Evolutionary conservation across 1,284 basidiomycete genomes (phyloP), one percentile per base, ranked within the genome.

Genomic region (Puccinia sorghi): DNA sequence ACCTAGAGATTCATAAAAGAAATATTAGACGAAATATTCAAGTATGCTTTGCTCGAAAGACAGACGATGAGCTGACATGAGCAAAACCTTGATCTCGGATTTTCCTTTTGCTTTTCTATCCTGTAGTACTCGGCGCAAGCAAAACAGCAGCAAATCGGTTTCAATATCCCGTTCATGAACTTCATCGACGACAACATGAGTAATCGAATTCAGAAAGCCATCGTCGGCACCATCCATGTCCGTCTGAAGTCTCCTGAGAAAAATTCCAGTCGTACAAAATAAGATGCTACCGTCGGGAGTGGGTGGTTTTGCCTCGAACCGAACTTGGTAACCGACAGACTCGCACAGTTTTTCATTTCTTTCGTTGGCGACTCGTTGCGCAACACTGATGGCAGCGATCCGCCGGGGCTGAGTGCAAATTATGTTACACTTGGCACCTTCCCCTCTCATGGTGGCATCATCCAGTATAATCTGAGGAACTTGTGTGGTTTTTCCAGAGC

Each of bases 91-190:
- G 85, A 98, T 86, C 12, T 93, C 92, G 70, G 90, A 89, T 43
- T 89, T 88, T 81, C 90, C 89, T 4, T 88, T 87, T 82, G 89
- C 90, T 72, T 83, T 82, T 81, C 94, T 89, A 81, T 94, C 91
- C 7, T 88, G 89, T 81, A 97, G 85, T 25, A 97, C 85, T 27
- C 92, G 90, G 86, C 96, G 95, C 81, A 98, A 88, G 15, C 96
- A 93, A 79, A 96, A 93, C 11, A 99, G 88, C 64, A 96, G 86
- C 64, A 98, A 86, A 85, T 98, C 96, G 0, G 93, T 97, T 84
- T 97, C 94, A 79, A 97, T 90, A 83, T 97, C 94, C 43, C 95
- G 90, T 85, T 97, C 94, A 85, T 99, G 95, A 2, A 96, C 95
- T 85, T 99, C 95, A 84, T 99, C 95, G 57, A 97, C 92, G 54